These are phyloP conservation scores for Leptographium galeiforme DNA, from an alignment of 2,329 filamentous ascomycete species.

Conservation along the genomic window DNA sequence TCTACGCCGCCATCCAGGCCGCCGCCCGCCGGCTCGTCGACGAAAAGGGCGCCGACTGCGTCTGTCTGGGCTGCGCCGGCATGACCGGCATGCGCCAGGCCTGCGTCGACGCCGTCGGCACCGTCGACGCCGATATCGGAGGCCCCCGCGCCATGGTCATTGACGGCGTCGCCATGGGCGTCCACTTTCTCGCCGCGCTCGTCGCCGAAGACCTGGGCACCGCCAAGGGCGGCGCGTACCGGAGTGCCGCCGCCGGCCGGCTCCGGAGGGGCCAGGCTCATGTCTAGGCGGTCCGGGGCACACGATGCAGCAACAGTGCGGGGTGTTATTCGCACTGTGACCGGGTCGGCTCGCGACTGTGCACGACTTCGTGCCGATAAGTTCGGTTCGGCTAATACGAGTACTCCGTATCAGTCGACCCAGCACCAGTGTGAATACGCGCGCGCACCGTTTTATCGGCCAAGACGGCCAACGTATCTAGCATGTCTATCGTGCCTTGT, in stretches of 20 bases:
- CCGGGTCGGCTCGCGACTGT: no score
- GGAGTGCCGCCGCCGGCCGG: not conserved
- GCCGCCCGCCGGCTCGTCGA: conserved; percentile 24
- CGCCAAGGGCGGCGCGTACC: not conserved
- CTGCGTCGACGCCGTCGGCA: conserved; percentile 29
- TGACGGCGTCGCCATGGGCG: conserved; percentile 34
- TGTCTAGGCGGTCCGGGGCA: not conserved
- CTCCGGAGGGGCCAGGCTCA: not conserved
- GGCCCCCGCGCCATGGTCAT: conserved; percentile 25
- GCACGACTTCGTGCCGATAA: no score
- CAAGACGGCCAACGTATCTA: no score
- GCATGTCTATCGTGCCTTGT: no score
- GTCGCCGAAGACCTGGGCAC: conserved; percentile 29
- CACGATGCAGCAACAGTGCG: not conserved
- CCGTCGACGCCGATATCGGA: conserved; percentile 15
- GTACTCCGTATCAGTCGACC: no score
- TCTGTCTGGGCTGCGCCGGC: conserved; percentile 34
- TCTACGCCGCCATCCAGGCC: conserved; percentile 23
- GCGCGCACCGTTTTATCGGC: no score
- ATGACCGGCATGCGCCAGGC: conserved; percentile 31
- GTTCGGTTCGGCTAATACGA: no score
- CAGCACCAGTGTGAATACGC: no score
- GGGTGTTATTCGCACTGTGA: no score
- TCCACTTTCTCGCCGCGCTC: conserved; percentile 29
- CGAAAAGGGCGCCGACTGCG: conserved; percentile 15